Base-by-base conservation (phyloP, 2,329 filamentous ascomycete genomes). In the Fonsecaea monophora region DNA sequence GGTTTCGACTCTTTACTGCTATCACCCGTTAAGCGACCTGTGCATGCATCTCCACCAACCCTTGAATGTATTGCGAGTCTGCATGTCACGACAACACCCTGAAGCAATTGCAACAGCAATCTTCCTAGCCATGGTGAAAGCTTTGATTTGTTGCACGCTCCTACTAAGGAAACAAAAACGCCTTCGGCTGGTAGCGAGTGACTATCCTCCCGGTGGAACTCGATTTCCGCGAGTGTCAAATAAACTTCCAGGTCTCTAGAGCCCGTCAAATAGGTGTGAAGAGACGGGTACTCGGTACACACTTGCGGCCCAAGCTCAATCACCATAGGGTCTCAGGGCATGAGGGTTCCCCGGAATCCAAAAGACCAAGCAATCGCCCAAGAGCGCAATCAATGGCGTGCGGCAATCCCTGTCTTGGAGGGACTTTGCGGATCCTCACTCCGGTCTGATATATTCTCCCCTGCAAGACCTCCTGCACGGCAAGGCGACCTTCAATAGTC, bases 381-480 rank as follows among this genome's bases (percentile, higher is more conserved):
- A 30, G 18, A 15, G 13, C 53, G 25, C 55, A 56, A 56, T 59
- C 62, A 54, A 63, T 38, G 40, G 30, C 35, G 32, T 64, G 62
- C 48, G 62, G 62, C 55, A 56, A 50, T 56, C 62, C 62, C 55
- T 64, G 55, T 53, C 54, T 35, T 54, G 54, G 45, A 21, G 25
- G 42, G n/a, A 25, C 42, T 5, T 30, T 48, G 60, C 60, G 50
- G 60, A 56, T 48, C 50, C 55, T 53, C 42, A 21, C 35, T 50
- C 45, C 21, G 18, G 4, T 42, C 63, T 40, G 45, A 50, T 50
- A 40, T 25, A 37, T 56, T 38, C 64, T 50, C 35, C 30, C 48
- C 63, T 60, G 37, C 63, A 54, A 37, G 25, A 57, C 42, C 32
- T n/a, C 21, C 53, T 59, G 40, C 62, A 60, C 42, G 40, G 34